Base-by-base conservation (phyloP, 108 stramenopile genomes). In the Parietichytrium sp. region DNA sequence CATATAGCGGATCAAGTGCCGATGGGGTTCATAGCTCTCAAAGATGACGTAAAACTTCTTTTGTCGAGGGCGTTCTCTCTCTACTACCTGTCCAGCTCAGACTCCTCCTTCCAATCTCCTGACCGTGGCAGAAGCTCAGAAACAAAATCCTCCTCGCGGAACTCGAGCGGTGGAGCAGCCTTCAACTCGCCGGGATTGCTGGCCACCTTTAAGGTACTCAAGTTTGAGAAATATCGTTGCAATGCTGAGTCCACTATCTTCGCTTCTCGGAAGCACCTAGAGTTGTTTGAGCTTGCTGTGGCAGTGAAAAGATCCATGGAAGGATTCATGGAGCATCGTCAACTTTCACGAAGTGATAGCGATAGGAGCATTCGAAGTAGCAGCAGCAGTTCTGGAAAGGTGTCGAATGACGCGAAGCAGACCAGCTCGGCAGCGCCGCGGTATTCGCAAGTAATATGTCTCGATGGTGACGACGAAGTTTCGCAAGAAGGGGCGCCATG, bases 151-250 rank as follows among this genome's bases (percentile, higher is more conserved):
- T 72, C 61, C 23, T 45, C 61, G 42, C 33, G 61, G 10, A 15
- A 16, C n/a, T 15, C 10, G 2, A 42, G 61, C 2, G 61, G 45
- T 10, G 42, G 38, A 33, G 45, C 61, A 13, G n/a, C 61, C 13
- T 27, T 72, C 20, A 33, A 72, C 33, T 72, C 45, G 36, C 61
- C 61, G 36, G 61, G 61, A 23, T 25, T 72, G 6, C 42, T 72
- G 13, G 33, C 61, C 12, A 72, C n/a, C 1, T 72, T 72, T 72
- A 42, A 42, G n/a, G 45, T 45, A 25, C 33, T 45, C 10, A 16
- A 25, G 16, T 72, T 72, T 27, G 61, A 33, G 13, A 25, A 72
- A 7, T 72, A 72, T 20, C 10, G 6, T 45, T 72, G 61, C 61
- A 72, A 72, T 6, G 25, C 42, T 6, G 61, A 10, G 0, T 72